Evolutionary conservation across 2,329 filamentous ascomycete genomes (phyloP).

Genomic region (Stagonosporopsis chrysanthemi): DNA sequence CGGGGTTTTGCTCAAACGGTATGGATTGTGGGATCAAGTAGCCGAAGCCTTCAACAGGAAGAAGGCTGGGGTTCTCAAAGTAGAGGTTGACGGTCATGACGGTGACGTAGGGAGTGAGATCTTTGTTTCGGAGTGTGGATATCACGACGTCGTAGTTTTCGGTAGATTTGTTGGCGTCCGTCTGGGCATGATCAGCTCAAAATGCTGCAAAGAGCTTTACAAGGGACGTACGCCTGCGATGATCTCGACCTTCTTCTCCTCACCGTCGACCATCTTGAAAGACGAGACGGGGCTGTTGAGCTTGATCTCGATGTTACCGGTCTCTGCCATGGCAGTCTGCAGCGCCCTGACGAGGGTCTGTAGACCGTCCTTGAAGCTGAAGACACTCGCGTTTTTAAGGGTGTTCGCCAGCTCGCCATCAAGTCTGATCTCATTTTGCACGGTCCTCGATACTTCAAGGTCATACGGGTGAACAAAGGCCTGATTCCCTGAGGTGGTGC

Average conservation of each 20-base stretch:
- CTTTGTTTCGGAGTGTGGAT: constrained; percentile 52
- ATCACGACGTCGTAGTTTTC: constrained; percentile 41
- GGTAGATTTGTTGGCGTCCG: constrained; percentile 20
- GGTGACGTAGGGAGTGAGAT: constrained; percentile 70
- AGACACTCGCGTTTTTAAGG: constrained; percentile 49
- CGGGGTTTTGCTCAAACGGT: constrained; percentile 75
- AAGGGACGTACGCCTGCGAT: constrained; percentile 32
- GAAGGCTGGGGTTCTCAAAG: constrained; percentile 71
- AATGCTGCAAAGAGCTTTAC: background rate
- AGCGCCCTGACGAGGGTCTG: constrained; percentile 50
- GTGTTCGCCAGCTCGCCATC: constrained; percentile 43
- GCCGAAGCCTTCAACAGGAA: constrained; percentile 78
- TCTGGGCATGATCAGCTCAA: constrained; percentile 26
- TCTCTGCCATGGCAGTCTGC: constrained; percentile 46
- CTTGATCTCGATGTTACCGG: constrained; percentile 52
- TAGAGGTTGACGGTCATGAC: constrained; percentile 95
- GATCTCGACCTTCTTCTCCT: constrained; percentile 31
- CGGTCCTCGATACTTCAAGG: constrained; percentile 27
- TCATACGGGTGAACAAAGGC: constrained; percentile 34
- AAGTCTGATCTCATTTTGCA: constrained; percentile 48
- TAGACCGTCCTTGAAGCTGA: constrained; percentile 55
- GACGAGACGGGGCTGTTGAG: constrained; percentile 40
- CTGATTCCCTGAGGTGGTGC: constrained; percentile 1
- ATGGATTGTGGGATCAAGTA: constrained; percentile 86
- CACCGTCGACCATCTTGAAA: constrained; percentile 25